Evolutionary conservation across 1,284 basidiomycete species (phyloP), one percentile per base, ranked within the genome.

Genomic region (Ganoderma lingzhi): DNA sequence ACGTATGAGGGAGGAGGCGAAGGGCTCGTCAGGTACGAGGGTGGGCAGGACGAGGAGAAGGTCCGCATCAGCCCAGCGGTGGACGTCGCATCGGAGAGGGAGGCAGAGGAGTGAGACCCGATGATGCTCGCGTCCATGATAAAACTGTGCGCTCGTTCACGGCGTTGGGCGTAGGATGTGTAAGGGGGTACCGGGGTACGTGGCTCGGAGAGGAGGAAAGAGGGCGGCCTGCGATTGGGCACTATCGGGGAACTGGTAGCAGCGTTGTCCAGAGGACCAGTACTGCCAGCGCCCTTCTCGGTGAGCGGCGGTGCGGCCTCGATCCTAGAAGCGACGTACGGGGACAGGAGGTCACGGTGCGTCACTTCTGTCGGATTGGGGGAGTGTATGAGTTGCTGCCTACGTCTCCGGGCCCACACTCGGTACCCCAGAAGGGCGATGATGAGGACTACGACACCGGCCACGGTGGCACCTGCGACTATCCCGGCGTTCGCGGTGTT

Each of bases 381-480:
- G 17, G 67, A 65, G 23, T 63, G 65, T 6, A 62, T 59, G 0
- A 48, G 64, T 0, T 42, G 61, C 41, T 64, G 65, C 15, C 68
- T 59, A 14, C 73, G 72, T 41, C 74, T 64, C 37, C 74, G 70
- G 39, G 76, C 66, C 65, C 71, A 72, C 10, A 6, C 28, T 60
- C 77, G 70, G 55, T 78, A 58, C 4, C 41, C 62, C 23, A 62
- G 9, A 17, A 65, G 63, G 2, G 70, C 73, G 32, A 59, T 64
- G 12, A 78, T 19, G 44, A 77, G 64, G 2, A 73, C 76, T 12
- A 80, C 59, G 14, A 78, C 81, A 17, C 79, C 80, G 4, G 23
- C 41, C 3, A 81, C 67, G 14, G 80, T 74, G 14, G 80, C 79
- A 12, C 81, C 81, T 3, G 76, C 78, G 45, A 82, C n/a, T n/a